Conservation (phyloP, 2,329 filamentous ascomycete species). For the Stachybotrys chartarum region DNA sequence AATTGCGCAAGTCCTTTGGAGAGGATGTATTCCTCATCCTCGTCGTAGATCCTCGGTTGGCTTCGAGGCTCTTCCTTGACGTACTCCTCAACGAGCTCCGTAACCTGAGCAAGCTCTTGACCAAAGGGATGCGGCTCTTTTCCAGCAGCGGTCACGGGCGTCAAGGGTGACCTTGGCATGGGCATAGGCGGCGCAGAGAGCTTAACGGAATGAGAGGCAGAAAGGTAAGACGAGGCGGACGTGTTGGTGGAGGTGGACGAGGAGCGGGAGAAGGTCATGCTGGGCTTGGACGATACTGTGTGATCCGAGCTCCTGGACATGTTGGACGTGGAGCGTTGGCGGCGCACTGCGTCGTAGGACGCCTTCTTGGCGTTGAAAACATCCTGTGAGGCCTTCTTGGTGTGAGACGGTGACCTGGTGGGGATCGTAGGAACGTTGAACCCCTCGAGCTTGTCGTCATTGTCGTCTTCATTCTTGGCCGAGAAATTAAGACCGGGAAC, state of each 20-base stretch:
- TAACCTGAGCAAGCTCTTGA: slow-evolving; percentile 83
- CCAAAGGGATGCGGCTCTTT: slow-evolving; percentile 68
- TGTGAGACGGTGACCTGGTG: slow-evolving; percentile 75
- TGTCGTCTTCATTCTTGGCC: slow-evolving; percentile 15
- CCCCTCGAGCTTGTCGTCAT: neutral
- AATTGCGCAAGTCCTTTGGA: slow-evolving; percentile 66
- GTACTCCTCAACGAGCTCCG: slow-evolving; percentile 88
- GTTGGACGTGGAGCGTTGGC: slow-evolving; percentile 54
- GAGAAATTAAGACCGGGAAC: slow-evolving; percentile 22
- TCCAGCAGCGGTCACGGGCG: slow-evolving; percentile 23
- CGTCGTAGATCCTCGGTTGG: slow-evolving; percentile 52
- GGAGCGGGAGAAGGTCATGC: slow-evolving; percentile 49
- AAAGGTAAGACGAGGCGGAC: slow-evolving; percentile 36
- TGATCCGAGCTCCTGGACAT: slow-evolving; percentile 47
- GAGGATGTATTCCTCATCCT: slow-evolving; percentile 58
- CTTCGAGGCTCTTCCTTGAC: slow-evolving; percentile 45
- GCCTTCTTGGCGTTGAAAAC: slow-evolving; percentile 26
- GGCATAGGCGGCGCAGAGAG: slow-evolving; percentile 17
- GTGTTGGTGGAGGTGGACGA: slow-evolving; percentile 49
- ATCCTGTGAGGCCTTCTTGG: slow-evolving; percentile 75
- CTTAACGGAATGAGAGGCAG: slow-evolving; percentile 20
- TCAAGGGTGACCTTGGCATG: slow-evolving; percentile 18
- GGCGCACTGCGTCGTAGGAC: slow-evolving; percentile 64
- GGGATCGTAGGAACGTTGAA: slow-evolving; percentile 52
- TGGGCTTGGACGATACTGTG: slow-evolving; percentile 49